Percentiles rank a stretch among this genome's conserved stretches.
Evolutionary conservation across 2,329 filamentous ascomycete genomes (phyloP).

Genomic region (Ophiocordyceps polyrhachis-furcata): DNA sequence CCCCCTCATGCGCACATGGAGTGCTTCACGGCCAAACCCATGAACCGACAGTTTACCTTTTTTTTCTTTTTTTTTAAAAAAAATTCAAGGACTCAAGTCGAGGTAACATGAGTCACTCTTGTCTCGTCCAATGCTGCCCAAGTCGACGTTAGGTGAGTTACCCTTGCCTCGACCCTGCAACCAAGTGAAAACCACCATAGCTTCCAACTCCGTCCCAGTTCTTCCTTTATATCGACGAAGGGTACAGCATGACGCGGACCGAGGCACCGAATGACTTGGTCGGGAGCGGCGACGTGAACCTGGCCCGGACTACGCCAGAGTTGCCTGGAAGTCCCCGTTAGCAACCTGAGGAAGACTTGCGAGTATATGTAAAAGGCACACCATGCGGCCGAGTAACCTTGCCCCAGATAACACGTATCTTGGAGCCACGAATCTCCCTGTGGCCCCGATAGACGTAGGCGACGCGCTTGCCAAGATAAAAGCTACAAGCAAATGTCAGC

Average conservation of each 20-base stretch:
- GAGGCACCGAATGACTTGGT: constrained; percentile 92
- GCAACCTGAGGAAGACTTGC: neutral
- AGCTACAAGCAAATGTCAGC: constrained; percentile 28
- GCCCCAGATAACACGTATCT: constrained; percentile 98
- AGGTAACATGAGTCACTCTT: constrained; percentile 34
- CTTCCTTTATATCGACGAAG: constrained; percentile 77
- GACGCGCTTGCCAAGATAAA: constrained; percentile 98
- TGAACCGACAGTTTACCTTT: constrained; percentile 25
- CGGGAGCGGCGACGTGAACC: constrained; percentile 92
- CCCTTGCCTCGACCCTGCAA: constrained; percentile 40
- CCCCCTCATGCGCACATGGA: neutral
- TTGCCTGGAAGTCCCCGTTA: constrained; percentile 45
- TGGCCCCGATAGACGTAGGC: constrained; percentile 96
- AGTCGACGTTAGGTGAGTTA: constrained; percentile 32
- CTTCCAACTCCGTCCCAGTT: constrained; percentile 40
- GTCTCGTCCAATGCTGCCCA: constrained; percentile 39
- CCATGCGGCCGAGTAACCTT: constrained; percentile 93
- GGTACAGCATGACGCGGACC: constrained; percentile 95
- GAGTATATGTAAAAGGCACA: constrained; percentile 21
- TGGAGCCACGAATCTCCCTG: constrained; percentile 89
- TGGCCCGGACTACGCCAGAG: constrained; percentile 93
- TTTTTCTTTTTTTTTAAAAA: constrained; percentile 10
- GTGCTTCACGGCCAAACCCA: constrained; percentile 6
- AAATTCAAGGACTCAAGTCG: constrained; percentile 37
- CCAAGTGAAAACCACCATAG: constrained; percentile 43